Conservation (phyloP, 768 basidiomycete genomes). For the Dictyophora rubrovolvata region DNA sequence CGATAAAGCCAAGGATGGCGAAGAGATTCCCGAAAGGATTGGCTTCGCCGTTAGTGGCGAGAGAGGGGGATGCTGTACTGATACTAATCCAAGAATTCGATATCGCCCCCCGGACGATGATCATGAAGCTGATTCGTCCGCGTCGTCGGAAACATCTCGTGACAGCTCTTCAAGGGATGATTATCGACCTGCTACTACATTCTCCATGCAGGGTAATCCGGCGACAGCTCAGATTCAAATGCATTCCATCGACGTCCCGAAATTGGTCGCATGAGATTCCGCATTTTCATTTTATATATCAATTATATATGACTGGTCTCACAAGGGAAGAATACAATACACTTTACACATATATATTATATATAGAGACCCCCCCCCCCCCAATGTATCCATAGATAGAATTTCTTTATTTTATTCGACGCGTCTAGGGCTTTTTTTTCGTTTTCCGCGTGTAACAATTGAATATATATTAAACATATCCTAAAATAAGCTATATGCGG, state of each 20-base stretch:
- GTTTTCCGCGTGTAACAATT: not conserved
- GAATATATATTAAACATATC: too few relatives aligned
- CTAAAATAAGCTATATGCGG: not conserved
- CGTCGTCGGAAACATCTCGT: not conserved
- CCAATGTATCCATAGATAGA: not conserved
- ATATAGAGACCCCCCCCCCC: not conserved
- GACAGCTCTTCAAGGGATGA: not conserved
- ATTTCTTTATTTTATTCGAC: not conserved
- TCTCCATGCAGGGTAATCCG: not conserved
- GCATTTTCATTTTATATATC: not conserved
- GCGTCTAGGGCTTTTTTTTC: not conserved
- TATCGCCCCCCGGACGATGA: not conserved
- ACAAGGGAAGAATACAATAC: not conserved
- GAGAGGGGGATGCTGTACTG: slow-evolving; percentile 16
- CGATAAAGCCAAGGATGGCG: slow-evolving; percentile 14
- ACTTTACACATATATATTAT: not conserved
- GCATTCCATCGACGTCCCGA: not conserved
- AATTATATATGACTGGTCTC: not conserved
- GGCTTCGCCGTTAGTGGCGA: slow-evolving; percentile 27
- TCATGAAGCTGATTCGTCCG: not conserved
- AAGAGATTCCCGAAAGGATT: slow-evolving; percentile 16
- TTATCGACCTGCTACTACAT: not conserved
- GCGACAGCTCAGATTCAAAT: not conserved
- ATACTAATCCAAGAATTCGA: not conserved
- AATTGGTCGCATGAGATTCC: not conserved